Conservation (phyloP, 306 rosid genomes). For the Lablab purpureus region DNA sequence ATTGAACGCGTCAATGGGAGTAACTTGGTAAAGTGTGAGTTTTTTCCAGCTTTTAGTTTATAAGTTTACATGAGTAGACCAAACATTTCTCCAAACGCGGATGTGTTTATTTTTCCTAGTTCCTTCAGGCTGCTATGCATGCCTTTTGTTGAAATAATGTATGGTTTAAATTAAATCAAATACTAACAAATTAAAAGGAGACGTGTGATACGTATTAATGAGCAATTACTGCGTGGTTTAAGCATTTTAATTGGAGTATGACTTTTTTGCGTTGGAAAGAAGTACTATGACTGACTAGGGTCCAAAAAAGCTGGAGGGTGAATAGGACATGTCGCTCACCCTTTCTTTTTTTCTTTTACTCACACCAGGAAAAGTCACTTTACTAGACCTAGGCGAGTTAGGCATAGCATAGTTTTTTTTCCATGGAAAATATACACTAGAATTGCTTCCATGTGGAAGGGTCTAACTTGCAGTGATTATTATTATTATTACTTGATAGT, state of each 20-base stretch:
- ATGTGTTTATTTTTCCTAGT: slow-evolving; percentile 28
- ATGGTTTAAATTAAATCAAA: slow-evolving; percentile 32
- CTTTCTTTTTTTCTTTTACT: slow-evolving; percentile 15
- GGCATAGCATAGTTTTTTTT: slow-evolving; percentile 41
- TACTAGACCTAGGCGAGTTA: slow-evolving; percentile 38
- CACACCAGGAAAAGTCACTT: slow-evolving; percentile 21
- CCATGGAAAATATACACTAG: neutral
- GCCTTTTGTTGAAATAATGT: neutral
- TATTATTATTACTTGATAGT: neutral
- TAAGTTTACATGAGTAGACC: neutral
- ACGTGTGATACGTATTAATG: neutral
- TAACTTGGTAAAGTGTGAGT: neutral
- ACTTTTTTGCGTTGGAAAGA: slow-evolving; percentile 47
- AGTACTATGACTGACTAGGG: slow-evolving; percentile 11
- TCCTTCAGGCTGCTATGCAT: slow-evolving; percentile 32
- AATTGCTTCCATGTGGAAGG: neutral
- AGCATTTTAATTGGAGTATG: slow-evolving; percentile 33
- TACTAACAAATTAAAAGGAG: slow-evolving; percentile 35
- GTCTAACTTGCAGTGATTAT: slow-evolving; percentile 1
- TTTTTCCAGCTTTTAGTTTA: no score
- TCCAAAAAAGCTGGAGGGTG: slow-evolving; percentile 62
- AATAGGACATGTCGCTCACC: slow-evolving; percentile 27
- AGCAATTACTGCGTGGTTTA: slow-evolving; percentile 40
- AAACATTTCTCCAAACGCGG: neutral
- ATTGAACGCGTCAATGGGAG: neutral